A percentile compares a stretch with the other conserved stretches of the same genome.
These are phyloP conservation scores for Cladophialophora bantiana DNA, from an alignment of 2,329 filamentous ascomycete species.

Conservation along the genomic window DNA sequence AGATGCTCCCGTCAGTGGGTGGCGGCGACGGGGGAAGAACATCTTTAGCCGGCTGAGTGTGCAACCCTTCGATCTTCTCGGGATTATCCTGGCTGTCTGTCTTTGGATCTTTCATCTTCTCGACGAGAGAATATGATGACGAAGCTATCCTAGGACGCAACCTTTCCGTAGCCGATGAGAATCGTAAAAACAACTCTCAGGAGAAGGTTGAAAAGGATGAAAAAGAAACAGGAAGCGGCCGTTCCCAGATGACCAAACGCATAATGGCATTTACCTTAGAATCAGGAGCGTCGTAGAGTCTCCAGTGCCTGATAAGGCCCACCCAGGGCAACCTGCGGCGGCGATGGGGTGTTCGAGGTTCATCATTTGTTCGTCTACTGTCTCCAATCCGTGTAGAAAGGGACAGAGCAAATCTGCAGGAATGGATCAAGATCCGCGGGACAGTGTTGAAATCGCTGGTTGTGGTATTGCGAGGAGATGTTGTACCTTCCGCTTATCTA, in stretches of 20 bases:
- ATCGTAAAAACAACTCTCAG: background rate
- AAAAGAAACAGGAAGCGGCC: constrained; percentile 1
- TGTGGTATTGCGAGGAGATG: constrained; percentile 27
- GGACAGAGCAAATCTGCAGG: constrained; percentile 12
- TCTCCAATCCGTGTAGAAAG: constrained; percentile 6
- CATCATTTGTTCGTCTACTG: constrained; percentile 12
- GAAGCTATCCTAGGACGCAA: background rate
- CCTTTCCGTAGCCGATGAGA: background rate
- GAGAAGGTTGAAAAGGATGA: background rate
- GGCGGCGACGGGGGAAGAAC: constrained; percentile 39
- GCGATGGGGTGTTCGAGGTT: constrained; percentile 11
- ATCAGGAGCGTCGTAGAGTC: background rate
- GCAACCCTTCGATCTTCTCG: constrained; percentile 23
- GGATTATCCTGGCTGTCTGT: constrained; percentile 26
- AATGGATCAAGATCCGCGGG: constrained; percentile 29
- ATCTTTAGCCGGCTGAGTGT: constrained; percentile 25
- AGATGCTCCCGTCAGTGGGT: constrained; percentile 36
- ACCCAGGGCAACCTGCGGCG: constrained; percentile 6
- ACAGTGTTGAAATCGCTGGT: background rate
- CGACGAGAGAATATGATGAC: background rate
- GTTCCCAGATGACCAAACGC: background rate
- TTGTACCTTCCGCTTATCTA: constrained; percentile 30
- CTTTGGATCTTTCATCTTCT: constrained; percentile 31
- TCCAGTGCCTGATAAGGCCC: background rate
- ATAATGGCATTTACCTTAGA: background rate